phyloP scores from a whole-genome alignment of 192 early-diverging fungal species.

The Funneliformis geosporum region DNA sequence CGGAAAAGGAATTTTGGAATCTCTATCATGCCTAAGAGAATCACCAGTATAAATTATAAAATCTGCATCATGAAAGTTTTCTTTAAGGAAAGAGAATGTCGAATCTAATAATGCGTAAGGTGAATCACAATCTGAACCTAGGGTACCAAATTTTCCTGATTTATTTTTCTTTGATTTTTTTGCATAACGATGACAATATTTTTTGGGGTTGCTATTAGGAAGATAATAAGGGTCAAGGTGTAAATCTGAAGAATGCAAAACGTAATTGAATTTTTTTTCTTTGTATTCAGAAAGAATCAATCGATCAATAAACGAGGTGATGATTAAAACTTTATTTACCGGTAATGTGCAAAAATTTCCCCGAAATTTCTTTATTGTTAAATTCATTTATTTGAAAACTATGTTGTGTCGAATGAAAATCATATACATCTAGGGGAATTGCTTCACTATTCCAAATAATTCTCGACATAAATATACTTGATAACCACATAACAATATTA shows the following conservation, averaged over 20 bases:
- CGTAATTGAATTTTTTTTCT: not conserved
- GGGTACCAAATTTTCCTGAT: slow-evolving; percentile 41
- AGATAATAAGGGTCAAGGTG: slow-evolving; percentile 43
- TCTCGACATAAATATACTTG: not conserved
- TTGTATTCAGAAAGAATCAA: not conserved
- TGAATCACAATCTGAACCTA: slow-evolving; percentile 40
- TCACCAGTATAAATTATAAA: slow-evolving; percentile 51
- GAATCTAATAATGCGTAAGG: slow-evolving; percentile 30
- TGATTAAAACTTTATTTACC: not conserved
- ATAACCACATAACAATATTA: not conserved
- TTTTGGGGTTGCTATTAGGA: slow-evolving; percentile 35
- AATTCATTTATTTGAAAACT: not conserved
- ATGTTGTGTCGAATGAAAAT: not conserved
- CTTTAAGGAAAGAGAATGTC: slow-evolving; percentile 40
- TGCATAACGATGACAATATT: slow-evolving; percentile 39
- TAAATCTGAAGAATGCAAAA: slow-evolving; percentile 35
- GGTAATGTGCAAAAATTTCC: not conserved
- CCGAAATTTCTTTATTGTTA: not conserved
- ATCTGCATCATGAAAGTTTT: slow-evolving; percentile 33
- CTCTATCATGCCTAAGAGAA: slow-evolving; percentile 40
- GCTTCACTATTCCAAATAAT: not conserved
- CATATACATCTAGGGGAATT: not conserved
- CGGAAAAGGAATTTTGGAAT: not conserved
- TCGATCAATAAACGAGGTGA: not conserved
- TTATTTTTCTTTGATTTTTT: slow-evolving; percentile 28